Percentiles rank a stretch among this genome's conserved stretches.
Conservation (phyloP, 306 rosid species). For the Malus asiatica region DNA sequence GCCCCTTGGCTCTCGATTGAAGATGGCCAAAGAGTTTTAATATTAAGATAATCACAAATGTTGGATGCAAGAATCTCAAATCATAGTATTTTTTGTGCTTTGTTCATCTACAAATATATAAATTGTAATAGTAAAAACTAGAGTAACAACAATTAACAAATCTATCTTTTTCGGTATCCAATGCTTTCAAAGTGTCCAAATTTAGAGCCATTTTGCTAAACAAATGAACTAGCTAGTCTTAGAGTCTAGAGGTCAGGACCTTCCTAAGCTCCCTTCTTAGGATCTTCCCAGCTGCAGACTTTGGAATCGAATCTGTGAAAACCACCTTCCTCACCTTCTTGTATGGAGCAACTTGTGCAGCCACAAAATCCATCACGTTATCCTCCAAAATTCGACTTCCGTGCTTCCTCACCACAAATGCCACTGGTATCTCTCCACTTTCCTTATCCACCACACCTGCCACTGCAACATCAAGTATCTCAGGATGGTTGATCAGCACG, state of each 20-base stretch:
- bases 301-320: conserved; percentile 58
- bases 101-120: no score
- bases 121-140: not conserved
- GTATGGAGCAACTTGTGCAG: conserved; percentile 74
- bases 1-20: no score
- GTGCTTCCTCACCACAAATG: conserved; percentile 60
- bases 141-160: not conserved
- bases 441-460: conserved; percentile 44
- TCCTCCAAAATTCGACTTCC: conserved; percentile 45
- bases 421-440: conserved; percentile 75
- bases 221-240: not conserved
- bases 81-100: not conserved
- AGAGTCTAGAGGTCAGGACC: conserved; percentile 44
- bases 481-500: conserved; percentile 37
- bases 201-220: not conserved
- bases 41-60: no score
- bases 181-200: no score
- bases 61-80: no score
- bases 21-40: no score
- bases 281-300: conserved; percentile 79
- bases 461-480: conserved; percentile 39
- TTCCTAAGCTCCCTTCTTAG: conserved; percentile 52
- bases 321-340: conserved; percentile 73
- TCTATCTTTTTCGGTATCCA: not conserved
- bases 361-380: conserved; percentile 52